Percentiles rank a stretch among this genome's conserved stretches.
These are phyloP conservation scores for Cenchrus fungigraminus DNA, from an alignment of 176 grass and related monocot species.

Conservation along the genomic window DNA sequence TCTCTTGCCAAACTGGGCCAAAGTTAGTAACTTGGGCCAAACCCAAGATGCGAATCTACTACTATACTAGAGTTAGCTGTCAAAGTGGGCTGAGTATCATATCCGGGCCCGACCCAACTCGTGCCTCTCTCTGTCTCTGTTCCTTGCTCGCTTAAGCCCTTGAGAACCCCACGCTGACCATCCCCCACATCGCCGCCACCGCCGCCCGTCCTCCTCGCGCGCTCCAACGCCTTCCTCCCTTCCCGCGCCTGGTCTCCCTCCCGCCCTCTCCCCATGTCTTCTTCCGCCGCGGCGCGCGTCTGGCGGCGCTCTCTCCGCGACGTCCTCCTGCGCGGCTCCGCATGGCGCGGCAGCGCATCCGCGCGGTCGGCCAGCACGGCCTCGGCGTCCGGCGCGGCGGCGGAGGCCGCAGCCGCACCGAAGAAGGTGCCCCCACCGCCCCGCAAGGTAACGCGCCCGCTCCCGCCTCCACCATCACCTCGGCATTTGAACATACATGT, in stretches of 20 bases:
- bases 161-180: not conserved
- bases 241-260: not conserved
- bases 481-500: conserved; percentile 62
- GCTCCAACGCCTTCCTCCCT: not conserved
- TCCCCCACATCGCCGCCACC: conserved; percentile 1
- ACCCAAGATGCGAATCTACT: no score
- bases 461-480: not conserved
- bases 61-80: no score
- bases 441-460: conserved; percentile 52
- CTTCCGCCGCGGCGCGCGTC: conserved; percentile 38
- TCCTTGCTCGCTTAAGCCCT: not conserved
- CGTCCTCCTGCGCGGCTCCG: conserved; percentile 36
- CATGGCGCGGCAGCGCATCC: conserved; percentile 18
- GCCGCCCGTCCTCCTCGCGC: not conserved
- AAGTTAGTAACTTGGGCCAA: no score
- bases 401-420: not conserved
- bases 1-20: no score
- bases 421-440: conserved; percentile 67
- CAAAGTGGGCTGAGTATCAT: not conserved
- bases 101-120: not conserved
- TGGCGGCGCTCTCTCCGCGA: conserved; percentile 62
- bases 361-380: conserved; percentile 43
- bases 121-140: not conserved
- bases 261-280: conserved; percentile 23
- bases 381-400: conserved; percentile 33